A percentile compares a stretch with the other conserved stretches of the same genome.
Evolutionary conservation across 2,329 filamentous ascomycete species (phyloP).

Genomic region (Apiospora kogelbergensis): DNA sequence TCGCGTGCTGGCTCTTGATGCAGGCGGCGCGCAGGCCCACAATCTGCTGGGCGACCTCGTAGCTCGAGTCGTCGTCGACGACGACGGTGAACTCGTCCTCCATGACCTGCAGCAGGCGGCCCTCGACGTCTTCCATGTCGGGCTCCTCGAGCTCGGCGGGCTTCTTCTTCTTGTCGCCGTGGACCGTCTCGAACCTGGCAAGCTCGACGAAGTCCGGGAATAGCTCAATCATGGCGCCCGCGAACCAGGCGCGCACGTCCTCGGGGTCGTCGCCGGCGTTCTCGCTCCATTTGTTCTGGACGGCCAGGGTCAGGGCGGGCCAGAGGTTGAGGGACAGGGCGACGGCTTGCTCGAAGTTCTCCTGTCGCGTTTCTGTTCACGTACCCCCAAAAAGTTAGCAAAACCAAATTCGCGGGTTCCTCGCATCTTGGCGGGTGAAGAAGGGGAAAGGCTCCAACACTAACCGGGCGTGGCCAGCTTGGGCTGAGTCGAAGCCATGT

Average conservation of each 20-base stretch:
- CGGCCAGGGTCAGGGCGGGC: slow-evolving; percentile 83
- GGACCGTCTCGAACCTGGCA: slow-evolving; percentile 28
- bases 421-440: not conserved
- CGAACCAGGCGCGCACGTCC: slow-evolving; percentile 91
- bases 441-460: not conserved
- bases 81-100: slow-evolving; percentile 93
- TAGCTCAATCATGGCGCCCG: slow-evolving; percentile 80
- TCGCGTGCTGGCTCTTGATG: slow-evolving; percentile 52
- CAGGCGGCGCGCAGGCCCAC: slow-evolving; percentile 66
- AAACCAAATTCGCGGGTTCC: not conserved
- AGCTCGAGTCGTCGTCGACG: slow-evolving; percentile 85
- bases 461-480: not conserved
- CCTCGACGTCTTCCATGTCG: slow-evolving; percentile 78
- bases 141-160: slow-evolving; percentile 45
- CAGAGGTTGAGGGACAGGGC: slow-evolving; percentile 84
- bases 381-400: not conserved
- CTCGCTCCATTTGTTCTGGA: slow-evolving; percentile 86
- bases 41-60: slow-evolving; percentile 71
- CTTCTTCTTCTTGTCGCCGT: slow-evolving; percentile 20
- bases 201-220: slow-evolving; percentile 64
- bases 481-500: not conserved
- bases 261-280: slow-evolving; percentile 65
- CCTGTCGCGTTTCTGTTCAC: slow-evolving; percentile 52
- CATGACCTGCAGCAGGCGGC: slow-evolving; percentile 85
- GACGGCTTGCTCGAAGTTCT: slow-evolving; percentile 81